Evolutionary conservation across 345 rosid species (phyloP).

Genomic region (Physaria fendleri): DNA sequence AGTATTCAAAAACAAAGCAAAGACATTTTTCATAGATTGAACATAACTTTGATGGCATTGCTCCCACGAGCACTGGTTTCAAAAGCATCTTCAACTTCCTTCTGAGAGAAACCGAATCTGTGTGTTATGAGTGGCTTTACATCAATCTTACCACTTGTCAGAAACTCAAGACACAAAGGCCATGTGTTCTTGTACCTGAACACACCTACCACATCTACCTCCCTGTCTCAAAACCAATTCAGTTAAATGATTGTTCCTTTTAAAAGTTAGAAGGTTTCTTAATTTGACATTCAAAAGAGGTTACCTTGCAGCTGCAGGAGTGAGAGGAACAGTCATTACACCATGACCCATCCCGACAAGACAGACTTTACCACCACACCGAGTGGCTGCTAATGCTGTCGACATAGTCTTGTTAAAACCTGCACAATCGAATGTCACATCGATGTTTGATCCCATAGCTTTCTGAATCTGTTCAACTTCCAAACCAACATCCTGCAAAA

Average conservation of each 20-base stretch:
- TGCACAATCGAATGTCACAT: conserved; percentile 84
- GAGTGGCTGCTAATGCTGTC: conserved; percentile 64
- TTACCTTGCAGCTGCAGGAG: conserved; percentile 92
- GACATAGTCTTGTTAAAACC: conserved; percentile 88
- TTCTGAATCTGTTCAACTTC: conserved; percentile 57
- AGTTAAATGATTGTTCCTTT: not conserved
- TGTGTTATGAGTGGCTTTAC: not conserved
- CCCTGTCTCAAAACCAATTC: conserved; percentile 41
- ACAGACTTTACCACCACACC: conserved; percentile 92
- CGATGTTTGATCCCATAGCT: conserved; percentile 54
- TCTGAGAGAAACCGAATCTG: not conserved
- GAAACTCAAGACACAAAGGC: not conserved
- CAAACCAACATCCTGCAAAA: conserved; percentile 47
- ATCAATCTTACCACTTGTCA: not conserved
- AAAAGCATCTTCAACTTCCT: conserved; percentile 71
- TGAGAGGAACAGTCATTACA: conserved; percentile 77
- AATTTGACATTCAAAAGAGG: not conserved
- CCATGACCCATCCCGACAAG: conserved; percentile 73
- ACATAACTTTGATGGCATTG: conserved; percentile 84
- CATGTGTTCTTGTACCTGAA: conserved; percentile 16
- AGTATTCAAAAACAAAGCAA: not conserved
- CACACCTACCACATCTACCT: conserved; percentile 77
- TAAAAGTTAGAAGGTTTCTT: not conserved
- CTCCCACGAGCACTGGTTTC: conserved; percentile 88
- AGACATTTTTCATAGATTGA: conserved; percentile 45